phyloP scores from a whole-genome alignment of 2,329 filamentous ascomycete species.

The Scytalidium lignicola region DNA sequence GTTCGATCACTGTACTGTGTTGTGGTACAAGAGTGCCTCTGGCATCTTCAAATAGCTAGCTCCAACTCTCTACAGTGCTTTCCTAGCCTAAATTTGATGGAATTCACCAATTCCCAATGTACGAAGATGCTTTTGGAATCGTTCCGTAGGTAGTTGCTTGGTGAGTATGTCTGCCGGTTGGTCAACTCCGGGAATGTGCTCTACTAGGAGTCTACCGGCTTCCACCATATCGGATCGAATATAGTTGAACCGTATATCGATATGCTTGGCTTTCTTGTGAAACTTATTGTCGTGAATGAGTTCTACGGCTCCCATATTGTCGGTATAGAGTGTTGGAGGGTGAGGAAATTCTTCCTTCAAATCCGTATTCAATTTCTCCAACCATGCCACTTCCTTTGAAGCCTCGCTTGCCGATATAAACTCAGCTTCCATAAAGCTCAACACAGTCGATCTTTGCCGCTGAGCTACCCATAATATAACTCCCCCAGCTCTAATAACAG shows the following conservation, averaged over 20 bases:
- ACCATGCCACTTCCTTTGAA: not conserved
- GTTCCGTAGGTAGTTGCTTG: not conserved
- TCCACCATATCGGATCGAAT: not conserved
- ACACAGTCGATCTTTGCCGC: not conserved
- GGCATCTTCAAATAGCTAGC: not conserved
- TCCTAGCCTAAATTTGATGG: not conserved
- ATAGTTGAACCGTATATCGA: not conserved
- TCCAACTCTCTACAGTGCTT: too few species aligned
- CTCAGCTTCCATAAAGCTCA: not conserved
- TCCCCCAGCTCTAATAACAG: not conserved
- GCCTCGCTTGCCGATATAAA: not conserved
- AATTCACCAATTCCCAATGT: not conserved
- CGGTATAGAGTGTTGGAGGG: not conserved
- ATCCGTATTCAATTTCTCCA: not conserved
- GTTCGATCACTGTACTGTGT: not conserved
- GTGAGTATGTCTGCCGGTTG: slow-evolving; percentile 1
- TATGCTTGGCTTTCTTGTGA: slow-evolving; percentile 1
- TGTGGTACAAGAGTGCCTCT: not conserved
- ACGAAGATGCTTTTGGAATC: not conserved
- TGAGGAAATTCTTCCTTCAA: not conserved
- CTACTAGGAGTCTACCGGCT: not conserved
- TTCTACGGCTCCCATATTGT: not conserved
- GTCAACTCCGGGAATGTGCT: not conserved
- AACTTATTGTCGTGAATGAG: not conserved
- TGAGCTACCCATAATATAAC: not conserved